phyloP scores from a whole-genome alignment of 108 stramenopile genomes.

The Aurantiochytrium sp. region DNA sequence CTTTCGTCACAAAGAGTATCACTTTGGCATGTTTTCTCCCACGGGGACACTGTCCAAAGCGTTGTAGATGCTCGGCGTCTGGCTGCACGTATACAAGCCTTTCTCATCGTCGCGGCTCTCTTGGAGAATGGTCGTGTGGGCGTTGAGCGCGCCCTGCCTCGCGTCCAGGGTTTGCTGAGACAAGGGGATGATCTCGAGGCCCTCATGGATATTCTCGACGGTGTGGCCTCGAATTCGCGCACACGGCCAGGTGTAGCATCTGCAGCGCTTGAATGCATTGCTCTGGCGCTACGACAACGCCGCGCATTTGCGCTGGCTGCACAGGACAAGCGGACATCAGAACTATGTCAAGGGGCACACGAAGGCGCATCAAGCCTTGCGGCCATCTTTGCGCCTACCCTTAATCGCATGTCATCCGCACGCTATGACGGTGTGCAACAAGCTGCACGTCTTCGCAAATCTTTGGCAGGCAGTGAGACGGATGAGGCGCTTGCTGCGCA shows the following conservation, averaged over 20 bases:
- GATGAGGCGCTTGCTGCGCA: neutral
- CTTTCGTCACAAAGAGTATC: neutral
- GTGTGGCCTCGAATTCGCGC: neutral
- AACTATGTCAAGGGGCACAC: neutral
- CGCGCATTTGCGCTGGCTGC: neutral
- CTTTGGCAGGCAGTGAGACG: neutral
- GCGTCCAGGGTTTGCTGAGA: neutral
- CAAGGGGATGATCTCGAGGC: neutral
- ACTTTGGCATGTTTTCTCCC: neutral
- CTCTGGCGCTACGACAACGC: neutral
- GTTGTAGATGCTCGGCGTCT: neutral
- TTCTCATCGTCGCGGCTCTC: neutral
- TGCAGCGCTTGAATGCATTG: neutral
- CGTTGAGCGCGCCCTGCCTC: neutral
- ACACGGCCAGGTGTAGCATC: neutral
- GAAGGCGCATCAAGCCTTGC: neutral
- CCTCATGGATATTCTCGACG: neutral
- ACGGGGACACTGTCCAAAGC: neutral
- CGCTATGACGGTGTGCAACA: neutral
- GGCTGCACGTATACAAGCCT: neutral
- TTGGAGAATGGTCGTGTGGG: neutral
- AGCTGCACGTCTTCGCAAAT: neutral
- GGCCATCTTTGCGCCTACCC: neutral
- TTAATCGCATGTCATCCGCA: neutral
- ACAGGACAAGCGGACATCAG: neutral